Conservation (phyloP, 2,329 filamentous ascomycete genomes). For the Plectosphaerella sp. region DNA sequence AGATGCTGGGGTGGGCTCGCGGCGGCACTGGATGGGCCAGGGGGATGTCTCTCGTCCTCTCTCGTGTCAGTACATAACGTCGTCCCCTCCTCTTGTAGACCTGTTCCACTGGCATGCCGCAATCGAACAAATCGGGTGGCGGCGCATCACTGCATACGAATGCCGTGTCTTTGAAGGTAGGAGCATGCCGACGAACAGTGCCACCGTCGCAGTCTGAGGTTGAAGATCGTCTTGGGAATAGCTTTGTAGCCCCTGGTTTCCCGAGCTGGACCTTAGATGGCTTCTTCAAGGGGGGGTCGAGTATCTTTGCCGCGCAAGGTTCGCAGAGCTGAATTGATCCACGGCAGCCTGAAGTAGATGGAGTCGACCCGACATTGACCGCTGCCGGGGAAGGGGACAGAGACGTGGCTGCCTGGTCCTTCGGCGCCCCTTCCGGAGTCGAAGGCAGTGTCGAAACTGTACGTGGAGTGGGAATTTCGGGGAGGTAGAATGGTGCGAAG, state of each 20-base stretch:
- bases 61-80: constrained; percentile 1
- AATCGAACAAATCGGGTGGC: not conserved
- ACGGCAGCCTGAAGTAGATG: too few species aligned
- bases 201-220: not conserved
- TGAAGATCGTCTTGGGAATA: too few species aligned
- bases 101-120: not conserved
- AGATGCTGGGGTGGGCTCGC: constrained; percentile 4
- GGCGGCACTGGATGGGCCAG: constrained; percentile 7
- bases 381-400: too few species aligned
- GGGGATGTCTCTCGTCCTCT: constrained; percentile 3
- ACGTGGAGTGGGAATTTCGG: constrained; percentile 6
- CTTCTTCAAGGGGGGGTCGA: too few species aligned
- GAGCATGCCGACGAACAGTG: not conserved
- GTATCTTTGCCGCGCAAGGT: too few species aligned
- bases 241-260: too few species aligned
- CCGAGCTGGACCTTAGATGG: too few species aligned
- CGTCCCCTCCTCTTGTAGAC: constrained; percentile 3
- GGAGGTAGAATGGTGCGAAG: constrained; percentile 11
- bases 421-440: too few species aligned
- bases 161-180: not conserved
- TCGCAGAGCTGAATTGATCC: too few species aligned
- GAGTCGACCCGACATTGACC: too few species aligned
- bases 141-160: not conserved
- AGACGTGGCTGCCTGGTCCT: too few species aligned
- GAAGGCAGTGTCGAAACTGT: constrained; percentile 2